These are phyloP conservation scores for Mycena alexandri DNA, from an alignment of 768 basidiomycete genomes.

Conservation along the genomic window DNA sequence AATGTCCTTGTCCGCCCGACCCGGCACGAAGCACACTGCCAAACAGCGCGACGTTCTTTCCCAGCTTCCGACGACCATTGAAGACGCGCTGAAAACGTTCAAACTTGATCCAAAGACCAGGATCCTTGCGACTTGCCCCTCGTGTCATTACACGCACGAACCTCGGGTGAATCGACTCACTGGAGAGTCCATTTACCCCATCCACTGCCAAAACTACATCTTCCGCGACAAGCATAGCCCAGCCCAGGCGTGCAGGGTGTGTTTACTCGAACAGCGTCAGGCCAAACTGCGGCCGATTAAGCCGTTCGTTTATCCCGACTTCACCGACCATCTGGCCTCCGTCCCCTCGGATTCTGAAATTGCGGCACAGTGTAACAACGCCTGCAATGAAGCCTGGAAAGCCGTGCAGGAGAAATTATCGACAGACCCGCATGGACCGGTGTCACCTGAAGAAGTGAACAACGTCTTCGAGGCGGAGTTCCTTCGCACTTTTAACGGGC, in stretches of 20 bases:
- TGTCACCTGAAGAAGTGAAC: slow-evolving; percentile 30
- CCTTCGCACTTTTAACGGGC: slow-evolving; percentile 45
- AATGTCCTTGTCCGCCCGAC: slow-evolving; percentile 25
- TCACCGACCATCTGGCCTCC: slow-evolving; percentile 41
- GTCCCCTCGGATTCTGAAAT: slow-evolving; percentile 37
- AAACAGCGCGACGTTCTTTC: slow-evolving; percentile 22
- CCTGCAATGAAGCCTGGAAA: slow-evolving; percentile 9
- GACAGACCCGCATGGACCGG: slow-evolving; percentile 18
- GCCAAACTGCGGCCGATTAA: slow-evolving; percentile 38
- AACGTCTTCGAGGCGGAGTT: slow-evolving; percentile 45
- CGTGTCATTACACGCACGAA: slow-evolving; percentile 33
- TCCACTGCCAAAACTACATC: slow-evolving; percentile 25
- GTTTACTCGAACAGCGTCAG: slow-evolving; percentile 31
- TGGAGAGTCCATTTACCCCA: slow-evolving; percentile 29
- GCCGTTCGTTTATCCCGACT: slow-evolving; percentile 34
- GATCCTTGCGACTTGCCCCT: slow-evolving; percentile 29
- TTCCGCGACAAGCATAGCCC: slow-evolving; percentile 31
- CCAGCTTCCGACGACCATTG: slow-evolving; percentile 31
- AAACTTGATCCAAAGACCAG: slow-evolving; percentile 35
- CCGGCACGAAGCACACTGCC: not conserved
- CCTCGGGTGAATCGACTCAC: slow-evolving; percentile 33
- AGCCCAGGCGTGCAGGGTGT: not conserved
- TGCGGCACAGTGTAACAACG: slow-evolving; percentile 33
- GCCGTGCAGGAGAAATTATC: slow-evolving; percentile 7
- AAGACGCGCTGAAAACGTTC: slow-evolving; percentile 29